phyloP scores from a whole-genome alignment of 805 yeast species.

The Ogataea paradorogensis region DNA sequence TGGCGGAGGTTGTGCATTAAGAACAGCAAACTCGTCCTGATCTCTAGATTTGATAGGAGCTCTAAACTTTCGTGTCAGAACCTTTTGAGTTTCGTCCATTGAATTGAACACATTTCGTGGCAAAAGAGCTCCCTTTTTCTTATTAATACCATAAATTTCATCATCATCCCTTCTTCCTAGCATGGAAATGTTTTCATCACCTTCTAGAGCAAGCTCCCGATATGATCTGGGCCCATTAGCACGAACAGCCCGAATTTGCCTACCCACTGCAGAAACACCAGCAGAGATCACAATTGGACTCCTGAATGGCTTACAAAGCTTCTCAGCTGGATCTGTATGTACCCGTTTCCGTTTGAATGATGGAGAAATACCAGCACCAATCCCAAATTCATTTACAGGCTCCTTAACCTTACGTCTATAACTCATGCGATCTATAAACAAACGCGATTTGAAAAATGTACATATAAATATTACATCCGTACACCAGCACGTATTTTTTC shows the following conservation, averaged over 20 bases:
- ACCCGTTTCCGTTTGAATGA: conserved; percentile 54
- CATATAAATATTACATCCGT: background rate
- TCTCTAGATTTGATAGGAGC: conserved; percentile 55
- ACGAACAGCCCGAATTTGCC: conserved; percentile 28
- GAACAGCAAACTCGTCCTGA: conserved; percentile 30
- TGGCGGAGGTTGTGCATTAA: conserved; percentile 53
- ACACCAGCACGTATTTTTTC: background rate
- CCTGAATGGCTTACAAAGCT: conserved; percentile 64
- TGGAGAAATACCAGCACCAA: conserved; percentile 66
- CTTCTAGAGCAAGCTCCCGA: conserved; percentile 35
- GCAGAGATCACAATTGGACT: conserved; percentile 48
- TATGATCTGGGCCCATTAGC: conserved; percentile 39
- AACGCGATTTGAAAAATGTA: conserved; percentile 1
- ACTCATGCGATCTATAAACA: conserved; percentile 4
- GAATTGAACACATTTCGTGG: conserved; percentile 50
- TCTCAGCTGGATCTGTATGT: conserved; percentile 47
- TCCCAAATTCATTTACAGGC: conserved; percentile 47
- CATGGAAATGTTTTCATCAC: conserved; percentile 24
- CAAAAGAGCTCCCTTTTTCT: conserved; percentile 57
- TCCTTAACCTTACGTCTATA: conserved; percentile 8
- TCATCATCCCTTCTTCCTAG: conserved; percentile 35
- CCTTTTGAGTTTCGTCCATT: conserved; percentile 38
- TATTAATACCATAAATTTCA: conserved; percentile 29
- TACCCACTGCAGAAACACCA: conserved; percentile 13
- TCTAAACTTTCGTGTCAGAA: conserved; percentile 47